phyloP scores from a whole-genome alignment of 2,329 filamentous ascomycete species.

The Phialocephala sp. region DNA sequence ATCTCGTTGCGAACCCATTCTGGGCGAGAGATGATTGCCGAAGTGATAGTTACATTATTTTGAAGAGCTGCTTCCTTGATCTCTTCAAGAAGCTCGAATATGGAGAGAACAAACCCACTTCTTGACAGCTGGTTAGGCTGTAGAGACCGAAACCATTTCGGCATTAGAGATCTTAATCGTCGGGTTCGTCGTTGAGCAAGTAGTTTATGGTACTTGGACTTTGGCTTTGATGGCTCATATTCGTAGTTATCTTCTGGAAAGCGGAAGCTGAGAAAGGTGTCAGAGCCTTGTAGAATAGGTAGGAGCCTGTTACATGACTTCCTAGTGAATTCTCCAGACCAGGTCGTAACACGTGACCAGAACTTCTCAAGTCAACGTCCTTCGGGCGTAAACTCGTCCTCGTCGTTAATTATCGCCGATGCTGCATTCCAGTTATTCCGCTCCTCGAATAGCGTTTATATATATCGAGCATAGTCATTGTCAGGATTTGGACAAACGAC shows the following conservation, averaged over 20 bases:
- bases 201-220: constrained; percentile 15
- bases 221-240: constrained; percentile 10
- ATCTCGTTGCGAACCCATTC: constrained; percentile 21
- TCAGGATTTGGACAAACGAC: not conserved
- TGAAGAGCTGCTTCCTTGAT: constrained; percentile 15
- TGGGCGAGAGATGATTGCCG: constrained; percentile 22
- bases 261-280: constrained; percentile 9
- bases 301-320: not conserved
- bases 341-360: not conserved
- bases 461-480: constrained; percentile 15
- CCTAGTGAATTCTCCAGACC: not conserved
- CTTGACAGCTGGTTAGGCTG: constrained; percentile 3
- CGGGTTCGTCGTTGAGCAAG: not conserved
- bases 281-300: not conserved
- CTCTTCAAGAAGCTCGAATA: constrained; percentile 24
- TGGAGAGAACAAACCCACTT: constrained; percentile 18
- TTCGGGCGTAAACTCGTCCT: not conserved
- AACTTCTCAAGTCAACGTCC: not conserved
- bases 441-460: constrained; percentile 12
- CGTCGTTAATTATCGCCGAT: constrained; percentile 14
- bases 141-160: constrained; percentile 21
- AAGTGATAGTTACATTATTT: constrained; percentile 30
- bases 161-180: constrained; percentile 16
- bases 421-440: not conserved
- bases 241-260: constrained; percentile 7